Evolutionary conservation across 179 eudicot genomes (phyloP).

Genomic region (Pouteria campechiana): DNA sequence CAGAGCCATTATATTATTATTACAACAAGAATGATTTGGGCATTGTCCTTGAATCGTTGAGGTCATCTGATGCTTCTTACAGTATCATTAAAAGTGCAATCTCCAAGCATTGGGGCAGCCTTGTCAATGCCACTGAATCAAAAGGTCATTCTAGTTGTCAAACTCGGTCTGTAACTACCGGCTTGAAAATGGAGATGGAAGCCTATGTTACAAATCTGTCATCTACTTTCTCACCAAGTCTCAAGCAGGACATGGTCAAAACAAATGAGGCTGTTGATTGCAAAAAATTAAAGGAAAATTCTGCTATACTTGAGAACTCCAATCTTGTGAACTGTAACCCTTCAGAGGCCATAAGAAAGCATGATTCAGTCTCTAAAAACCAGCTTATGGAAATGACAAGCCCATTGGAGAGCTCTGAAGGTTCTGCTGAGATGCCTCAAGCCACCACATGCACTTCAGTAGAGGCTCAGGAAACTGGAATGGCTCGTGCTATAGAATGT

Average conservation of each 20-base stretch:
- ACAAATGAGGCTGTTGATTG: constrained; percentile 17
- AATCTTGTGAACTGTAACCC: constrained; percentile 13
- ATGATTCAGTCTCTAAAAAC: constrained; percentile 5
- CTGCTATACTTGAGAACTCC: constrained; percentile 11
- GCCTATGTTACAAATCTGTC: too few species aligned
- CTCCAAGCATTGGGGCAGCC: constrained; percentile 33
- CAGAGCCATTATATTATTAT: constrained; percentile 37
- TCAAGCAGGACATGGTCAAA: too few species aligned
- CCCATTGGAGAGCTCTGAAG: constrained; percentile 41
- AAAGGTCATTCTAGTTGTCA: constrained; percentile 20
- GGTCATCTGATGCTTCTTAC: constrained; percentile 30
- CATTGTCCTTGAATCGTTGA: constrained; percentile 40
- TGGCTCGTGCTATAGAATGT: constrained; percentile 5
- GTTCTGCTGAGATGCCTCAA: constrained; percentile 56
- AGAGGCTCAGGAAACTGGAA: constrained; percentile 13
- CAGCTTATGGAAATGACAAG: constrained; percentile 17
- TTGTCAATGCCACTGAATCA: constrained; percentile 15
- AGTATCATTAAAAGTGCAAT: constrained; percentile 38
- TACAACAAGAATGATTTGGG: constrained; percentile 63
- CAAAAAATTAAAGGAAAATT: constrained; percentile 11
- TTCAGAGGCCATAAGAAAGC: constrained; percentile 11
- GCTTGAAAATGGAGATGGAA: too few species aligned
- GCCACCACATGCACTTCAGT: constrained; percentile 13
- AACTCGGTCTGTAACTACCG: constrained; percentile 5
- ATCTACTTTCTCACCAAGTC: too few species aligned